Evolutionary conservation across 1,139 yeast species (phyloP).

Genomic region (Yamadazyma buinensis): DNA sequence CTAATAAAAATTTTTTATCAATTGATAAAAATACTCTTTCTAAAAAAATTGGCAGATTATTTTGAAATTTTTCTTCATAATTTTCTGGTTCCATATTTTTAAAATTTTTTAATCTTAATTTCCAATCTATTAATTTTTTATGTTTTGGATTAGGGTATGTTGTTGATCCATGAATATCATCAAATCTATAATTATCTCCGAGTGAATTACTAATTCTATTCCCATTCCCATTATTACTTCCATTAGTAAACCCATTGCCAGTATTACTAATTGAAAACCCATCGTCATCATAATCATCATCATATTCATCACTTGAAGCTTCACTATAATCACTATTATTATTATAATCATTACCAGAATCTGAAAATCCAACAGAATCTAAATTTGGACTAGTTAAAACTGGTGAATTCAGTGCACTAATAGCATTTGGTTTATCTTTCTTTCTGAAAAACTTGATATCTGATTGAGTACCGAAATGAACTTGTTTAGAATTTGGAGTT

Average conservation of each 20-base stretch:
- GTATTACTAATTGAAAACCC: conserved; percentile 10
- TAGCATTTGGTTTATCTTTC: conserved; percentile 71
- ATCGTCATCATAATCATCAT: conserved; percentile 13
- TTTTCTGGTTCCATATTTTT: conserved; percentile 28
- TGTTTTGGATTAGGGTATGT: conserved; percentile 23
- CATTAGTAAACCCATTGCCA: no score
- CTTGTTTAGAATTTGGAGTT: conserved; percentile 69
- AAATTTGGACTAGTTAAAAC: conserved; percentile 22
- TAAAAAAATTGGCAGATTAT: conserved; percentile 49
- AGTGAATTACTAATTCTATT: no score
- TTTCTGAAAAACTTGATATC: conserved; percentile 60
- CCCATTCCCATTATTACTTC: no score
- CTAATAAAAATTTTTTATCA: conserved; percentile 56
- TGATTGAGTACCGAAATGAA: conserved; percentile 67
- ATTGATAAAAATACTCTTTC: conserved; percentile 62
- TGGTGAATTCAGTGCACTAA: conserved; percentile 65
- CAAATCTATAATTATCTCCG: no score
- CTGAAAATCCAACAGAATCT: conserved; percentile 11
- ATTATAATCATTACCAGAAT: conserved; percentile 20
- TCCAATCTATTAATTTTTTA: conserved; percentile 40
- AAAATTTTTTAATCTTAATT: conserved; percentile 47
- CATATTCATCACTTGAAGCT: conserved; percentile 14
- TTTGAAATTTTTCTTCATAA: conserved; percentile 35
- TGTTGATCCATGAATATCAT: conserved; percentile 16
- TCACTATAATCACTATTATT: conserved; percentile 21